Percentiles rank a stretch among this genome's conserved stretches.
Conservation (phyloP, 345 rosid genomes). For the Brassica cretica region DNA sequence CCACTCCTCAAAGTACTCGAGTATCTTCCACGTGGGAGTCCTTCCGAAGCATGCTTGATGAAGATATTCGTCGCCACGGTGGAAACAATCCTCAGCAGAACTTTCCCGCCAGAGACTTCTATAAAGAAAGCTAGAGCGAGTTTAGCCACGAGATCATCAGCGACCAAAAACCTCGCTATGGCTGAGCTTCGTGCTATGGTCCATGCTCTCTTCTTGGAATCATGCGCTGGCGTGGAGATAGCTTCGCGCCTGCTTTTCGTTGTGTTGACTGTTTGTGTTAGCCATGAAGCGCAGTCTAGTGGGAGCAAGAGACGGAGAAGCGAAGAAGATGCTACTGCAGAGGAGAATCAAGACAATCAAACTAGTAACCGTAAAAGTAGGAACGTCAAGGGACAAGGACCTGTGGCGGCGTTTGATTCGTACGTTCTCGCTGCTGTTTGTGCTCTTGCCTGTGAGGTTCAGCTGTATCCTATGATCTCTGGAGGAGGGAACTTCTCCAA, state of each 20-base stretch:
- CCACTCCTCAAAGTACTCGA: constrained; percentile 97
- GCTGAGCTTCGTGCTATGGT: constrained; percentile 98
- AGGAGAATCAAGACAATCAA: constrained; percentile 48
- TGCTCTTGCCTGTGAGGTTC: constrained; percentile 97
- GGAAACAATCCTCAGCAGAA: constrained; percentile 84
- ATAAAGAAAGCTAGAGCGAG: constrained; percentile 54
- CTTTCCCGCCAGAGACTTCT: constrained; percentile 72
- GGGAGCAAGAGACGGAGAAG: constrained; percentile 71
- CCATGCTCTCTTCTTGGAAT: constrained; percentile 89
- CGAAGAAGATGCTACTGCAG: constrained; percentile 56
- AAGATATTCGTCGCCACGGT: constrained; percentile 96
- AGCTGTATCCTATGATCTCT: constrained; percentile 74
- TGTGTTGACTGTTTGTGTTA: constrained; percentile 93
- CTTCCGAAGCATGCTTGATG: constrained; percentile 98
- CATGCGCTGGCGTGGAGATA: constrained; percentile 86
- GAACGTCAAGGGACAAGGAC: constrained; percentile 77
- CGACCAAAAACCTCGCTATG: constrained; percentile 85
- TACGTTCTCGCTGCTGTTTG: constrained; percentile 95
- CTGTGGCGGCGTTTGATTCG: constrained; percentile 95
- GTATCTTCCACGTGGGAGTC: constrained; percentile 97
- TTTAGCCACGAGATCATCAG: constrained; percentile 57
- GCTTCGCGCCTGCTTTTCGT: constrained; percentile 94
- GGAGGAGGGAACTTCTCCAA: constrained; percentile 53
- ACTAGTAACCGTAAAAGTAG: constrained; percentile 48
- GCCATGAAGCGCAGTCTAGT: constrained; percentile 87